These are phyloP conservation scores for Lablab purpureus DNA, from an alignment of 306 rosid species.

Conservation along the genomic window DNA sequence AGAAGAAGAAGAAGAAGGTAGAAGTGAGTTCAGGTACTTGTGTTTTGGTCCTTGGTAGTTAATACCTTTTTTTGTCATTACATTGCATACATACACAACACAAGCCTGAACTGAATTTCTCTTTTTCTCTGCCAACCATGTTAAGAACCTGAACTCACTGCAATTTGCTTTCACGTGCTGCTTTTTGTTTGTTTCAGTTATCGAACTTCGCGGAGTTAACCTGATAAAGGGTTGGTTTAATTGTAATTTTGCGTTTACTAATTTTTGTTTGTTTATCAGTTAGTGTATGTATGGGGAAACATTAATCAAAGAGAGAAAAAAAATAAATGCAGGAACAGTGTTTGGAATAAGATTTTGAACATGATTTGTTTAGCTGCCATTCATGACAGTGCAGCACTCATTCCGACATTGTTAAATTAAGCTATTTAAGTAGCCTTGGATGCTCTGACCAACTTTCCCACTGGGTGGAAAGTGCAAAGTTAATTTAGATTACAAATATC, in stretches of 20 bases:
- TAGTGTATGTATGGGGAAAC: neutral
- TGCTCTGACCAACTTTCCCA: constrained; percentile 57
- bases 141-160: constrained; percentile 4
- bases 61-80: constrained; percentile 15
- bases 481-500: constrained; percentile 13
- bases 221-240: neutral
- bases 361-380: neutral
- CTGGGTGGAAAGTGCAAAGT: constrained; percentile 34
- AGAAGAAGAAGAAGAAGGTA: neutral
- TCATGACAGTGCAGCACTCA: neutral
- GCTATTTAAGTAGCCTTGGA: constrained; percentile 55
- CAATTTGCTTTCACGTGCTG: constrained; percentile 32
- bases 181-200: constrained; percentile 11
- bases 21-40: constrained; percentile 38
- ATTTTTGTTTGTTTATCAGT: neutral
- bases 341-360: neutral
- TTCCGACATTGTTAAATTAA: constrained; percentile 25
- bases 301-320: neutral
- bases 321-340: neutral
- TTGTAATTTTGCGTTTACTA: neutral
- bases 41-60: neutral
- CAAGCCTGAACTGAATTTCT: neutral
- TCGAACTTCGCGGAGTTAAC: neutral
- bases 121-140: constrained; percentile 9
- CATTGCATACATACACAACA: neutral